Evolutionary conservation across 1,139 yeast species (phyloP), one percentile per base, ranked within the genome.

Genomic region (Sugiyamaella sp.): DNA sequence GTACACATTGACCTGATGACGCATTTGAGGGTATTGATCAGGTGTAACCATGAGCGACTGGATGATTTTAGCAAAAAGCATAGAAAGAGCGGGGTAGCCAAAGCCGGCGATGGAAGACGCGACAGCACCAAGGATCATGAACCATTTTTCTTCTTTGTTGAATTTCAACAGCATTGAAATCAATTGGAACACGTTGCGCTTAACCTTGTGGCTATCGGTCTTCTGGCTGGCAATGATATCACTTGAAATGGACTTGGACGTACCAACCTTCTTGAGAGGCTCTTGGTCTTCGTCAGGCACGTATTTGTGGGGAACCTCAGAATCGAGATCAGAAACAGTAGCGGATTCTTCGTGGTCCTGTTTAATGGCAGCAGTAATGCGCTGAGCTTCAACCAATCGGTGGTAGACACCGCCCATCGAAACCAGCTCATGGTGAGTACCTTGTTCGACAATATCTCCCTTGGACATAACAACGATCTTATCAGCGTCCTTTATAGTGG

Each of bases 401-500:
- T 56, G 55, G 56, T 74, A 74, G 33, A 63, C 63, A 16, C 75
- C 75, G 17, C 63, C 55, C 46, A 43, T 45, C 1, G 57, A 63
- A 16, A 76, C 41, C 40, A 78, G 66, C 29, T 71, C 71, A 6
- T 63, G 56, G 60, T 72, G 80, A 4, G 70, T 67, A 1, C 82
- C 79, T 57, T 69, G 69, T 57, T 75, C 79, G n/a, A 73, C 62
- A 51, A 75, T 72, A 27, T 60, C 62, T 14, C 79, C 79, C 52
- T 64, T 64, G 29, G 69, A 61, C 76, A 75, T 74, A 39, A 75
- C 79, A 12, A 75, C 75, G 54, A 75, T 74, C 53, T 70, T 67
- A 60, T 75, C 73, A 9, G 78, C 78, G 51, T 73, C 74, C 63
- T 79, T 81, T 55, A 87, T 86, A 2, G 95, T 86, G 5, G 90